phyloP scores from a whole-genome alignment of 2,329 filamentous ascomycete species.

The Colletotrichum sp. region DNA sequence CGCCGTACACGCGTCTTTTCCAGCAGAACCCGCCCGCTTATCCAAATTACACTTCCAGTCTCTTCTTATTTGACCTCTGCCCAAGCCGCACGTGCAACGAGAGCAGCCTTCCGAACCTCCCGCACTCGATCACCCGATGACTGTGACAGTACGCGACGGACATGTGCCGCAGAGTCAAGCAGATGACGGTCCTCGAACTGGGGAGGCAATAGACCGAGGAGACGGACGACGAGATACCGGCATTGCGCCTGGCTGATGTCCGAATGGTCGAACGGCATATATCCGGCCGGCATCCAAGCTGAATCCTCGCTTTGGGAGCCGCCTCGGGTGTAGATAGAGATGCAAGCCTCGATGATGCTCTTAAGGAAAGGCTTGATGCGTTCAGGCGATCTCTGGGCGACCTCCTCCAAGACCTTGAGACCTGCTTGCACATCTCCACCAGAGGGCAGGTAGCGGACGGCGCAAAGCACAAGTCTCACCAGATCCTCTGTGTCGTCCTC shows the following conservation, averaged over 20 bases:
- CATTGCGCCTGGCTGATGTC: conserved; percentile 31
- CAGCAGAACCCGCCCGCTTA: not conserved
- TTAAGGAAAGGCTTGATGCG: conserved; percentile 53
- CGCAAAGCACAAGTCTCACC: conserved; percentile 53
- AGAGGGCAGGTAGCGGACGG: conserved; percentile 45
- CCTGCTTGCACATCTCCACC: conserved; percentile 52
- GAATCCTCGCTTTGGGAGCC: conserved; percentile 15
- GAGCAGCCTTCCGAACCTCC: conserved; percentile 55
- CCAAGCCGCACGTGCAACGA: conserved; percentile 56
- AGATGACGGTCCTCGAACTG: conserved; percentile 54
- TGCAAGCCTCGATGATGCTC: conserved; percentile 52
- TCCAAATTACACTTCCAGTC: not conserved
- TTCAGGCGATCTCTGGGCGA: conserved; percentile 51
- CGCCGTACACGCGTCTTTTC: not conserved
- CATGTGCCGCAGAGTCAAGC: conserved; percentile 45
- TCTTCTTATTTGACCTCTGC: conserved; percentile 32
- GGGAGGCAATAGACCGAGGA: conserved; percentile 52
- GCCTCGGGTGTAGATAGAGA: conserved; percentile 33
- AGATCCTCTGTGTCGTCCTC: conserved; percentile 54
- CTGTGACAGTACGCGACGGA: conserved; percentile 51
- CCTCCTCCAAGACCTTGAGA: conserved; percentile 51
- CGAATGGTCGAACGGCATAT: conserved; percentile 21
- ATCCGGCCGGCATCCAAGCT: conserved; percentile 35
- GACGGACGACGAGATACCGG: conserved; percentile 51
- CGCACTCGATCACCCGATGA: conserved; percentile 60